Percentiles rank a stretch among this genome's conserved stretches.
These are phyloP conservation scores for Crithidia fasciculata DNA, from an alignment of 208 protist species.

Conservation along the genomic window DNA sequence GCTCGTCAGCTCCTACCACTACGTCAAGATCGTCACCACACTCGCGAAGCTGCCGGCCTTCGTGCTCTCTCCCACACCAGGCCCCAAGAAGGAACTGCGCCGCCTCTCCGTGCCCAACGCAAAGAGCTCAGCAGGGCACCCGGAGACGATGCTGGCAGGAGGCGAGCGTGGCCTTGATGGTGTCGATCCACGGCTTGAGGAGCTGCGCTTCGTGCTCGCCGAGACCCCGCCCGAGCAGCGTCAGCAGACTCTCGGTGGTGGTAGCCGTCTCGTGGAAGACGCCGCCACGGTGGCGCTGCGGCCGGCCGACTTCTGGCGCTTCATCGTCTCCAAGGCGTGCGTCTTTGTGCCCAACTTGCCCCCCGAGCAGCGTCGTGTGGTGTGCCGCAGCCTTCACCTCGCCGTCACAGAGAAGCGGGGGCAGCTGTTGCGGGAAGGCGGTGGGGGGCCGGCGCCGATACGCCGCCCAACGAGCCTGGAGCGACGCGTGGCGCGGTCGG, in stretches of 20 bases:
- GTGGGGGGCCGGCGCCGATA: background rate
- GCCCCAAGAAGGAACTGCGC: conserved; percentile 11
- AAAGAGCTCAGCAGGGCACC: too few relatives aligned
- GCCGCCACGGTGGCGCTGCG: conserved; percentile 25
- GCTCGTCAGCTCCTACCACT: conserved; percentile 80
- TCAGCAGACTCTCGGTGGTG: too few relatives aligned
- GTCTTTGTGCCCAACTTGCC: conserved; percentile 75
- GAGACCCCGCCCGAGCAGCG: background rate
- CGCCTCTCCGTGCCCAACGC: background rate
- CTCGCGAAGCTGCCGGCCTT: conserved; percentile 62
- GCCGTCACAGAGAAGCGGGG: conserved; percentile 55
- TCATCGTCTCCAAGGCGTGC: conserved; percentile 76
- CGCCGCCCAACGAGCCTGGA: background rate
- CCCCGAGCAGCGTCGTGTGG: conserved; percentile 43
- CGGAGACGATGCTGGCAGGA: background rate
- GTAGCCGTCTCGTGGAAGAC: background rate
- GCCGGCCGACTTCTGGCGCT: conserved; percentile 73
- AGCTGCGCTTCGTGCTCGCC: background rate
- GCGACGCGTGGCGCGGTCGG: background rate
- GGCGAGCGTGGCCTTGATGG: background rate
- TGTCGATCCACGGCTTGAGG: background rate
- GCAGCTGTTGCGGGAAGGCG: conserved; percentile 13
- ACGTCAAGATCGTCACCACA: conserved; percentile 70
- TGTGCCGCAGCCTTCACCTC: conserved; percentile 50
- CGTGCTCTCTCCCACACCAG: conserved; percentile 42